Evolutionary conservation across 2,329 filamentous ascomycete genomes (phyloP), one percentile per base, ranked within the genome.

Genomic region (Sporothrix curviconia): DNA sequence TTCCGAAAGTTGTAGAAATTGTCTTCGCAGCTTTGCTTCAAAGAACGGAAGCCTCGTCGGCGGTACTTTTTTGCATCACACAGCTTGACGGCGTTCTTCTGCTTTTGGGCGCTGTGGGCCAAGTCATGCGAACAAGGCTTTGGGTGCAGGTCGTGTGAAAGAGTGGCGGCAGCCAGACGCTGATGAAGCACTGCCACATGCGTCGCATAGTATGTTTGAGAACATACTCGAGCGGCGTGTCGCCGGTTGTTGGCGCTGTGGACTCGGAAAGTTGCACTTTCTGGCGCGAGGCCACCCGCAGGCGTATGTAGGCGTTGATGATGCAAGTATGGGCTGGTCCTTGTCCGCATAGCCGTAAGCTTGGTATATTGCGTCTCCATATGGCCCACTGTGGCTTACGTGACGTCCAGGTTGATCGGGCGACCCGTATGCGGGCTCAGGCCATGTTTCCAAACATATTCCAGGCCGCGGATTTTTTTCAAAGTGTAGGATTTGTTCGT

Each of bases 261-360:
- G 56, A 60, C 57, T 56, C 54, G 19, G 60, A 59, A 36, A 62
- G 55, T 57, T 60, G 60, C 34, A 62, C 60, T 43, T 62, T 62
- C 34, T 36, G 22, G 15, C 37, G 44, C 25, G 7, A n/a, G 3
- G 25, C 42, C 24, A 15, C n/a, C 22, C 3, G n/a, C 7, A 1
- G n/a, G 56, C 9, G 22, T 32, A 57, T 53, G 46, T 28, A 55
- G 32, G 59, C 59, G 47, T 62, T 62, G 50, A 62, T 49, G 14
- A 62, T 32, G 7, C 19, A 17, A 60, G 3, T 14, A 24, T 17
- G 7, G 17, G 4, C 11, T 32, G 12, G 36, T 28, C 28, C 25
- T 42, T 28, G 4, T 7, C 7, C 12, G 22, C 54, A 30, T 50
- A 43, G 15, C 11, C 12, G 25, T 43, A 49, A 28, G 28, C 28